Evolutionary conservation across 2,329 filamentous ascomycete genomes (phyloP).

Genomic region (Colletotrichum filicis): DNA sequence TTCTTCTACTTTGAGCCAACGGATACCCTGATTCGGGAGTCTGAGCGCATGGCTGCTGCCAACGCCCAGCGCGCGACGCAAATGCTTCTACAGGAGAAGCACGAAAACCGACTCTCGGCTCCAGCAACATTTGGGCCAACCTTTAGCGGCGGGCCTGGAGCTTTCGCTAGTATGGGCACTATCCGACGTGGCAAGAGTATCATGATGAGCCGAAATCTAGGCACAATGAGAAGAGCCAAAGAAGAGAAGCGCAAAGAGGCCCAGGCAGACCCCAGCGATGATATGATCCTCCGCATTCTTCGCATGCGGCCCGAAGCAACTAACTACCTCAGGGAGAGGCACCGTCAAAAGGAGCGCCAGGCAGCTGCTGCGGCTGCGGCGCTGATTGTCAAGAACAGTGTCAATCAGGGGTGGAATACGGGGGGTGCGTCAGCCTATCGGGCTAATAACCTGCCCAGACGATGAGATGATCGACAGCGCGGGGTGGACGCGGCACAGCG

Average conservation of each 20-base stretch:
- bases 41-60: conserved; percentile 92
- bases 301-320: conserved; percentile 94
- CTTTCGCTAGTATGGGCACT: conserved; percentile 75
- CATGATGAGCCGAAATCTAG: conserved; percentile 93
- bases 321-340: conserved; percentile 87
- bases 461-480: conserved; percentile 46
- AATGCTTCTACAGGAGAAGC: conserved; percentile 64
- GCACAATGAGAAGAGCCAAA: conserved; percentile 95
- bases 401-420: conserved; percentile 67
- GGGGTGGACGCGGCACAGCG: not conserved
- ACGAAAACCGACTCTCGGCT: conserved; percentile 69
- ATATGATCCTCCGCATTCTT: conserved; percentile 96
- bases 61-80: conserved; percentile 81
- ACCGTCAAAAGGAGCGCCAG: conserved; percentile 92
- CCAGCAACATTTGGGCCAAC: conserved; percentile 64
- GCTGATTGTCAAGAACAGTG: conserved; percentile 93
- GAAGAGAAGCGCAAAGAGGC: conserved; percentile 96
- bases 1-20: conserved; percentile 99
- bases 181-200: conserved; percentile 80
- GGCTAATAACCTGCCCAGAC: conserved; percentile 57
- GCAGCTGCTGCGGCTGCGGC: conserved; percentile 91
- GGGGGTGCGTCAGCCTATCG: conserved; percentile 56
- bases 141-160: conserved; percentile 58
- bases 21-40: conserved; percentile 92
- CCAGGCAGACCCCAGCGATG: conserved; percentile 95